These are phyloP conservation scores for Veloboletus limbatus DNA, from an alignment of 1,284 basidiomycete genomes.

Conservation along the genomic window DNA sequence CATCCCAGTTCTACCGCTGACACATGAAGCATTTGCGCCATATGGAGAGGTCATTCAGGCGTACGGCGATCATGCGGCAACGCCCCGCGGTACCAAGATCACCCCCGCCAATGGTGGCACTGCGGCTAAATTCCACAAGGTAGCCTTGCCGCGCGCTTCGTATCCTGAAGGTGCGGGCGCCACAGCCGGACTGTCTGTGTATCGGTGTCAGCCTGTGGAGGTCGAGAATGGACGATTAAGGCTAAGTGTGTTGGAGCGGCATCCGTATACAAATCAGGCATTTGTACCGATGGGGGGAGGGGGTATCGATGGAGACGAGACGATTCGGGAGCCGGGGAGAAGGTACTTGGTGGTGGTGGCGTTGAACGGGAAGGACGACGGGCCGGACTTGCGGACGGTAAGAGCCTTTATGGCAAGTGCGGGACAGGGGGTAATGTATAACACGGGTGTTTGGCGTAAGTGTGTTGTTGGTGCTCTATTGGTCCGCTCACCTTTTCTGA, in stretches of 20 bases:
- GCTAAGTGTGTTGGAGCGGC: slow-evolving; percentile 69
- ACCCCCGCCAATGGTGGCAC: slow-evolving; percentile 86
- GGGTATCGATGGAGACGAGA: slow-evolving; percentile 37
- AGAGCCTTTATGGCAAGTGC: slow-evolving; percentile 78
- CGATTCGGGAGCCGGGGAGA: slow-evolving; percentile 47
- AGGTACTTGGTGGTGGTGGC: slow-evolving; percentile 84
- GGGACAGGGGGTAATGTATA: slow-evolving; percentile 83
- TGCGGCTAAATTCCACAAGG: slow-evolving; percentile 87
- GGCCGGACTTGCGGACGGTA: slow-evolving; percentile 70
- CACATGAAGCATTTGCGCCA: slow-evolving; percentile 75
- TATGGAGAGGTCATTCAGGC: slow-evolving; percentile 89
- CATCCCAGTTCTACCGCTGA: slow-evolving; percentile 74
- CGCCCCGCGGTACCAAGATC: slow-evolving; percentile 65
- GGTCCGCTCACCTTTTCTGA: slow-evolving; percentile 4
- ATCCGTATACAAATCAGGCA: slow-evolving; percentile 78
- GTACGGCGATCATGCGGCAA: slow-evolving; percentile 62
- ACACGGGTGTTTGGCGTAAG: slow-evolving; percentile 85
- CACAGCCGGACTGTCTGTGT: slow-evolving; percentile 68
- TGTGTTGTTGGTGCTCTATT: slow-evolving; percentile 19
- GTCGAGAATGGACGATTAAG: slow-evolving; percentile 49
- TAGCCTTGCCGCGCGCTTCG: slow-evolving; percentile 61
- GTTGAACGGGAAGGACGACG: slow-evolving; percentile 68
- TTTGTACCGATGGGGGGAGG: slow-evolving; percentile 83
- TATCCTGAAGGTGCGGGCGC: slow-evolving; percentile 59
- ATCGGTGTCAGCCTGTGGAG: slow-evolving; percentile 63